These are phyloP conservation scores for Chaetomium olivaceum DNA, from an alignment of 2,329 filamentous ascomycete species.

Conservation along the genomic window DNA sequence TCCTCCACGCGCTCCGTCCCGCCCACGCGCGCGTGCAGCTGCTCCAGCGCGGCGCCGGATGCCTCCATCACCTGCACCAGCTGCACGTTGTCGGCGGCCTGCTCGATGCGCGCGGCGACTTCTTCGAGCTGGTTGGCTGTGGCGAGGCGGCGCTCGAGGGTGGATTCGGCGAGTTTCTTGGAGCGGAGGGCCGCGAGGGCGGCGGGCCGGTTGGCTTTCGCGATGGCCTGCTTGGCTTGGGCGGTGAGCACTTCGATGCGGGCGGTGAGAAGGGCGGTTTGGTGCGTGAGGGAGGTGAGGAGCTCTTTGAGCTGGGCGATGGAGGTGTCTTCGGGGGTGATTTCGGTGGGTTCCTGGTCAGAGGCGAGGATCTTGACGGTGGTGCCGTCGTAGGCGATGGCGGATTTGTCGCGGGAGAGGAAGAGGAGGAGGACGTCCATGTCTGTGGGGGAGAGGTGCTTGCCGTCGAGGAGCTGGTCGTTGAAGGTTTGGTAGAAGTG, in stretches of 20 bases:
- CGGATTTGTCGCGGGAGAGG: conserved; percentile 65
- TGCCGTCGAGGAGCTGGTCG: conserved; percentile 50
- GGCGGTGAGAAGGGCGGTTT: conserved; percentile 65
- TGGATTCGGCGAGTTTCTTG: conserved; percentile 78
- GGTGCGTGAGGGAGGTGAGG: conserved; percentile 70
- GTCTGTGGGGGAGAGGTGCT: conserved; percentile 61
- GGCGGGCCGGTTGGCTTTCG: conserved; percentile 69
- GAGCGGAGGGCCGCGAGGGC: conserved; percentile 78
- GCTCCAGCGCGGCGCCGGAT: conserved; percentile 69
- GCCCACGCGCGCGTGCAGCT: conserved; percentile 75
- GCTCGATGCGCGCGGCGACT: conserved; percentile 78
- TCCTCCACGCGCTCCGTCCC: conserved; percentile 73
- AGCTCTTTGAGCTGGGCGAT: conserved; percentile 83
- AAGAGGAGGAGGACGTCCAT: conserved; percentile 70
- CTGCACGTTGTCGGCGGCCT: conserved; percentile 81
- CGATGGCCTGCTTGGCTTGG: conserved; percentile 69
- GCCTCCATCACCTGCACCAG: conserved; percentile 81
- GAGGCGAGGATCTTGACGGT: conserved; percentile 72
- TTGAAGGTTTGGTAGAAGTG: conserved; percentile 64
- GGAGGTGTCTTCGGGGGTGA: conserved; percentile 77
- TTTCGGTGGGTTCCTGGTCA: conserved; percentile 46
- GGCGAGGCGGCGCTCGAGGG: conserved; percentile 68
- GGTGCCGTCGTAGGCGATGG: conserved; percentile 61
- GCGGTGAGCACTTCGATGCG: conserved; percentile 66
- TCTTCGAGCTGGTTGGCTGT: conserved; percentile 81